Evolutionary conservation across 371 early-diverging fungal genomes (phyloP).

Genomic region (Rhizopus stolonifer): DNA sequence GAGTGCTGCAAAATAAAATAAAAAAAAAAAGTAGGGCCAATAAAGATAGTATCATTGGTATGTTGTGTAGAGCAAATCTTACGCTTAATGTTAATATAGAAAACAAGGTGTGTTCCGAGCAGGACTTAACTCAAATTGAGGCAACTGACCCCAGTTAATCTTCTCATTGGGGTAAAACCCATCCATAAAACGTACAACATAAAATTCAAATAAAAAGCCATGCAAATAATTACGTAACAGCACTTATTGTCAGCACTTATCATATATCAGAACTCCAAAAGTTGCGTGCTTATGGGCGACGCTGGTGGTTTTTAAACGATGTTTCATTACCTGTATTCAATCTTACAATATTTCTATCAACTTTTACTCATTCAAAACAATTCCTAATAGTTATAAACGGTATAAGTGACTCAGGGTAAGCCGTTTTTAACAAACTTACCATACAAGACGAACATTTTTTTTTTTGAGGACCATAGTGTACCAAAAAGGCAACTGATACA

Average conservation of each 20-base stretch:
- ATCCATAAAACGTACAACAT: slow-evolving; percentile 2
- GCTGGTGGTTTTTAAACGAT: too few species aligned
- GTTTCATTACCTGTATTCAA: too few species aligned
- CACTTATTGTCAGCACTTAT: too few species aligned
- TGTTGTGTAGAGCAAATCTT: background rate
- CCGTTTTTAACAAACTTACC: background rate
- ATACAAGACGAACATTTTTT: background rate
- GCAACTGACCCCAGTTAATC: slow-evolving; percentile 10
- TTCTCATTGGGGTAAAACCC: slow-evolving; percentile 9
- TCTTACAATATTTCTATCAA: too few species aligned
- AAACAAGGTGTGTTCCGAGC: background rate
- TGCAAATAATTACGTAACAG: too few species aligned
- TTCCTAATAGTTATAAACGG: background rate
- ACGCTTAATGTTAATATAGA: slow-evolving; percentile 1
- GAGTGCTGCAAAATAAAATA: slow-evolving; percentile 1
- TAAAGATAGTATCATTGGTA: background rate
- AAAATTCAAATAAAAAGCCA: slow-evolving; percentile 1
- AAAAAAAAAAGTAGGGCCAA: background rate
- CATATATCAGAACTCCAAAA: too few species aligned
- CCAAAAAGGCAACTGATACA: background rate
- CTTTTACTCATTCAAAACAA: too few species aligned
- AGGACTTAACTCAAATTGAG: slow-evolving; percentile 1
- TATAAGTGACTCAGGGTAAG: background rate
- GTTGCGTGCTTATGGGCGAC: too few species aligned
- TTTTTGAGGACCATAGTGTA: background rate